phyloP scores from a whole-genome alignment of 257 asterid genomes.

The Misopates orontium region DNA sequence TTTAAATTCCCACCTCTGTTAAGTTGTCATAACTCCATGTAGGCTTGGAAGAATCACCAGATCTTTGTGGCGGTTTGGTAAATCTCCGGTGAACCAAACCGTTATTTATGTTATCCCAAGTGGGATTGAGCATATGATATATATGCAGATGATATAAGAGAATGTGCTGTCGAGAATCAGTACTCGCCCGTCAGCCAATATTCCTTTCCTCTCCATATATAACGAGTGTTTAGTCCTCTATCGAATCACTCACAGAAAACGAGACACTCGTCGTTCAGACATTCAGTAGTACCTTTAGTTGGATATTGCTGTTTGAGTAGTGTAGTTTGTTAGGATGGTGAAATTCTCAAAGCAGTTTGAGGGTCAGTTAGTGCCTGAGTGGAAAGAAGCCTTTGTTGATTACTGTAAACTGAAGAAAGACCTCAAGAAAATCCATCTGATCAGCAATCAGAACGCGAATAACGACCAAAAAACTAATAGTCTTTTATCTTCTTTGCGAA shows the following conservation, averaged over 20 bases:
- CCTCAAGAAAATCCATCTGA: conserved; percentile 62
- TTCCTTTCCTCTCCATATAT: conserved; percentile 63
- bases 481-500: conserved; percentile 40
- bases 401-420: conserved; percentile 77
- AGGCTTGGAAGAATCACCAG: conserved; percentile 21
- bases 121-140: conserved; percentile 71
- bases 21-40: conserved; percentile 17
- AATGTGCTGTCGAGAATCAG: conserved; percentile 69
- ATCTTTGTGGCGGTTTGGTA: conserved; percentile 29
- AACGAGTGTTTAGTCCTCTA: conserved; percentile 34
- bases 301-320: not conserved
- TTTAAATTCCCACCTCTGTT: conserved; percentile 24
- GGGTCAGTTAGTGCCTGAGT: conserved; percentile 84
- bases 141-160: conserved; percentile 54
- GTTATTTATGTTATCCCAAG: conserved; percentile 26
- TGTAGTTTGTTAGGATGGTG: conserved; percentile 53
- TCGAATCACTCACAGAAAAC: conserved; percentile 27
- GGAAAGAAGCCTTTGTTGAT: conserved; percentile 96
- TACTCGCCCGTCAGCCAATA: conserved; percentile 33
- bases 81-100: conserved; percentile 37
- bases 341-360: conserved; percentile 88
- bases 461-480: conserved; percentile 28
- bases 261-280: conserved; percentile 1
- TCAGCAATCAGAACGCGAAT: conserved; percentile 26
- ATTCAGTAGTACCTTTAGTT: not conserved